phyloP scores from a whole-genome alignment of 2,329 filamentous ascomycete species.

The Diaporthe batatas region DNA sequence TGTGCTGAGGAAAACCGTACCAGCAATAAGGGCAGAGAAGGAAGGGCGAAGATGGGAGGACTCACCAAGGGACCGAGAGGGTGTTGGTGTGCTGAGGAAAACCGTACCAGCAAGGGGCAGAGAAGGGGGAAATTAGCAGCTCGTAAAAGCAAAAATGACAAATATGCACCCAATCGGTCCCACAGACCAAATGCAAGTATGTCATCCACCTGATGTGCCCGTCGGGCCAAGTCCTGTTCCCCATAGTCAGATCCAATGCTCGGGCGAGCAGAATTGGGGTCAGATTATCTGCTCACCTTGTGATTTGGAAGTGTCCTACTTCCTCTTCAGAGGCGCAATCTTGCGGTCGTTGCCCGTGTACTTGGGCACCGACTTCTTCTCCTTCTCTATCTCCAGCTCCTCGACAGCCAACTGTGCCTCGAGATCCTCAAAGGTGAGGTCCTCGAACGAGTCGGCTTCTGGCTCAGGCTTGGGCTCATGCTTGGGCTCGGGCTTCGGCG shows the following conservation, averaged over 20 bases:
- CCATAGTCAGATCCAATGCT: neutral
- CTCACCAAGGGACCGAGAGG: no score
- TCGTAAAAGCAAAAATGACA: neutral
- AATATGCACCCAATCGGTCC: constrained; percentile 6
- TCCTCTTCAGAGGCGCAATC: constrained; percentile 25
- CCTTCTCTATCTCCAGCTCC: neutral
- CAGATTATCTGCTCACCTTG: neutral
- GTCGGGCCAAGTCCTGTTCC: constrained; percentile 1
- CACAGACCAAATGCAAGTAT: neutral
- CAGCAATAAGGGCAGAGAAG: neutral
- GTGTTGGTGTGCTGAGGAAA: no score
- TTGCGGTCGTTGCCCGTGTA: constrained; percentile 16
- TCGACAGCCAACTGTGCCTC: constrained; percentile 7
- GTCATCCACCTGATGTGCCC: neutral
- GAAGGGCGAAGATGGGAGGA: no score
- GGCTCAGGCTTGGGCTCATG: neutral
- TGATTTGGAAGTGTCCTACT: constrained; percentile 25
- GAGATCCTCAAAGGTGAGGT: neutral
- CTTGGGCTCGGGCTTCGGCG: neutral
- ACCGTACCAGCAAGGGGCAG: neutral
- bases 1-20: no score
- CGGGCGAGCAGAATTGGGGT: no score
- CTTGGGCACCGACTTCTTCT: neutral
- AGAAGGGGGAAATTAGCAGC: neutral
- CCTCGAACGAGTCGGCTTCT: neutral